phyloP scores from a whole-genome alignment of 2,329 filamentous ascomycete species.

The Metarhizium guizhouense region DNA sequence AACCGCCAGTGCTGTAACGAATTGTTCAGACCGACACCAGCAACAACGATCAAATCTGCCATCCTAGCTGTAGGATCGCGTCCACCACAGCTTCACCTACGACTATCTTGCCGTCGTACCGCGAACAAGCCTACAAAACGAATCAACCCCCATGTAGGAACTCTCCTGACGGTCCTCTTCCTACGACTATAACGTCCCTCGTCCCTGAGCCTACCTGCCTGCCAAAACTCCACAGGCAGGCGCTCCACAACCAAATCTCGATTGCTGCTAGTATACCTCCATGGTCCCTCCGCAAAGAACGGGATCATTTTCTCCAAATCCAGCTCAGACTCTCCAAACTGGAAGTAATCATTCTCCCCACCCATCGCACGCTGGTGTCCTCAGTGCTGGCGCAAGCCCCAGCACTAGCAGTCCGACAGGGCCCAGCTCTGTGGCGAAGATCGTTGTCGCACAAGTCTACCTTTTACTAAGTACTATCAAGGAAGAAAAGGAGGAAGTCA shows the following conservation, averaged over 20 bases:
- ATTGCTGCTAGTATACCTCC: conserved; percentile 31
- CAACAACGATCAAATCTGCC: background rate
- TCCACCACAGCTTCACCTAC: background rate
- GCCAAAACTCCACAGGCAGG: conserved; percentile 27
- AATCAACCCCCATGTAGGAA: conserved; percentile 25
- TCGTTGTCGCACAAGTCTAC: conserved; percentile 92
- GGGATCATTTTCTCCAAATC: conserved; percentile 57
- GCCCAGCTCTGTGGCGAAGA: conserved; percentile 69
- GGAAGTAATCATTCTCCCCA: conserved; percentile 47
- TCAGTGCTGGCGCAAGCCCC: conserved; percentile 52
- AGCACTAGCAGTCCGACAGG: conserved; percentile 55
- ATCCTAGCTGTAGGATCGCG: background rate
- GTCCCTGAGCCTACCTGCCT: conserved; percentile 23
- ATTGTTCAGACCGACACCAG: background rate
- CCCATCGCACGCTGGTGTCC: conserved; percentile 45
- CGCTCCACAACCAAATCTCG: conserved; percentile 21
- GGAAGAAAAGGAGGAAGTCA: conserved; percentile 74
- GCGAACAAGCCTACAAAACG: conserved; percentile 7
- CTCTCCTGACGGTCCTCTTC: conserved; percentile 15
- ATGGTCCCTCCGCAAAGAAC: conserved; percentile 53
- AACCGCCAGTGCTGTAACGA: background rate
- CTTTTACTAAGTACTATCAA: conserved; percentile 90
- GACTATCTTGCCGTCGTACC: background rate
- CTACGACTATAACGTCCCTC: conserved; percentile 17
- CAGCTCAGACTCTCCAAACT: conserved; percentile 48